These are phyloP conservation scores for Trichoderma cornu-damae DNA, from an alignment of 2,329 filamentous ascomycete genomes.

Conservation along the genomic window DNA sequence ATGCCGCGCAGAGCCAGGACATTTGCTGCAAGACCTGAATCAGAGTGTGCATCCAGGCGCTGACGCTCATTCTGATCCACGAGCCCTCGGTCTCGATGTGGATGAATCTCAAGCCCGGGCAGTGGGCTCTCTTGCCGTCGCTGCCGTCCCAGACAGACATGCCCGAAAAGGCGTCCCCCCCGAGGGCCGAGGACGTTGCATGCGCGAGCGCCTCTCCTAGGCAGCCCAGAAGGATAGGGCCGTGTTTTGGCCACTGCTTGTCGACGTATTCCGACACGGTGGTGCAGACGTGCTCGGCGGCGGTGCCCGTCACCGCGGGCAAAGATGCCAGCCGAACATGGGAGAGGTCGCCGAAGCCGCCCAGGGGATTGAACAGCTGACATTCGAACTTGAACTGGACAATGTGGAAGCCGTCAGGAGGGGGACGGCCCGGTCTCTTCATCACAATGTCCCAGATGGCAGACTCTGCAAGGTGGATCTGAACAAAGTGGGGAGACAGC, in stretches of 20 bases:
- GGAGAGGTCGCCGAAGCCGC: constrained; percentile 29
- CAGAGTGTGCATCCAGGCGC: constrained; percentile 33
- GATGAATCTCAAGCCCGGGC: constrained; percentile 31
- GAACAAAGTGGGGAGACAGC: constrained; percentile 34
- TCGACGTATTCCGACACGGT: constrained; percentile 33
- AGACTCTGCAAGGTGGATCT: constrained; percentile 37
- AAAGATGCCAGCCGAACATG: constrained; percentile 29
- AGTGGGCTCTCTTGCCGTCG: constrained; percentile 25
- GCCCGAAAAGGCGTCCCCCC: constrained; percentile 28
- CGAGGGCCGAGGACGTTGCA: constrained; percentile 25
- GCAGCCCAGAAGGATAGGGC: constrained; percentile 28
- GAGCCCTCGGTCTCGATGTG: constrained; percentile 35
- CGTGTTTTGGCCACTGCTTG: constrained; percentile 33
- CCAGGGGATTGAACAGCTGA: constrained; percentile 29
- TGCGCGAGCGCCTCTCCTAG: constrained; percentile 31
- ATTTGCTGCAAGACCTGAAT: constrained; percentile 36
- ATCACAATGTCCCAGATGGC: constrained; percentile 35
- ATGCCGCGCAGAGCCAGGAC: constrained; percentile 34
- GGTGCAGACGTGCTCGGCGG: constrained; percentile 31
- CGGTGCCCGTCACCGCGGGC: constrained; percentile 34
- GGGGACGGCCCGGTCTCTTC: constrained; percentile 30
- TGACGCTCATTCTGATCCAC: constrained; percentile 31
- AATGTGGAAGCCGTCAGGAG: constrained; percentile 33
- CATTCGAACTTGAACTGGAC: constrained; percentile 36
- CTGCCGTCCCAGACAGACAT: constrained; percentile 36